Evolutionary conservation across 352 stramenopile genomes (phyloP).

Genomic region (Aphanomyces invadans): DNA sequence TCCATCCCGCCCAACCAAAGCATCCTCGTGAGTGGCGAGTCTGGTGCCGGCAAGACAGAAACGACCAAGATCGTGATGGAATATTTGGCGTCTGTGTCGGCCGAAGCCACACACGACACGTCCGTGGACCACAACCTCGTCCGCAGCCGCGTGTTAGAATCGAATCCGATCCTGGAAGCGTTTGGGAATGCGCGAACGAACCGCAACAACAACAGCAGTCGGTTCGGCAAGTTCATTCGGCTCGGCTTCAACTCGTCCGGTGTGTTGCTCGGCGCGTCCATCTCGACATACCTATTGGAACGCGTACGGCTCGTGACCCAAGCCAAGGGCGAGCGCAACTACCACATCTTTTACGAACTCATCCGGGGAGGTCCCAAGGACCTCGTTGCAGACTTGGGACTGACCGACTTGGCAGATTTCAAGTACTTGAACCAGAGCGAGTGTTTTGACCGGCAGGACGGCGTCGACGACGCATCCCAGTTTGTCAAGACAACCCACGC

Average conservation of each 20-base stretch:
- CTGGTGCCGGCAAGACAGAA: slow-evolving; percentile 93
- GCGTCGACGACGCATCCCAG: slow-evolving; percentile 69
- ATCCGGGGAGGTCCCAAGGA: slow-evolving; percentile 56
- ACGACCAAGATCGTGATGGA: slow-evolving; percentile 97
- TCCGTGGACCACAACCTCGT: slow-evolving; percentile 23
- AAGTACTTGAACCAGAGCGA: slow-evolving; percentile 81
- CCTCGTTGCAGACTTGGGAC: slow-evolving; percentile 41
- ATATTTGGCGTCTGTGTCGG: slow-evolving; percentile 89
- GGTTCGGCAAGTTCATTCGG: slow-evolving; percentile 97
- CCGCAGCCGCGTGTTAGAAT: slow-evolving; percentile 82
- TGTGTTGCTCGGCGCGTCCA: slow-evolving; percentile 72
- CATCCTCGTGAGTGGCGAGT: slow-evolving; percentile 94
- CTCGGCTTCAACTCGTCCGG: slow-evolving; percentile 76
- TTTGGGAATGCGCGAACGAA: slow-evolving; percentile 94
- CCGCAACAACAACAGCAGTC: slow-evolving; percentile 95
- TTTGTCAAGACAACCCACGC: slow-evolving; percentile 63
- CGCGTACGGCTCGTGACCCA: slow-evolving; percentile 92
- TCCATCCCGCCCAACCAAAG: slow-evolving; percentile 61
- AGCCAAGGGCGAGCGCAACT: slow-evolving; percentile 92
- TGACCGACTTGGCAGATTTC: slow-evolving; percentile 52
- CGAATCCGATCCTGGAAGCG: slow-evolving; percentile 93
- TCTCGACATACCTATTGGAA: slow-evolving; percentile 93
- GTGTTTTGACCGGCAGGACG: slow-evolving; percentile 62
- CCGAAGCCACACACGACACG: slow-evolving; percentile 23
- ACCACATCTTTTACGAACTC: slow-evolving; percentile 98